Percentiles rank a stretch among this genome's conserved stretches.
These are phyloP conservation scores for Fragaria vesca DNA, from an alignment of 306 rosid species.

Conservation along the genomic window DNA sequence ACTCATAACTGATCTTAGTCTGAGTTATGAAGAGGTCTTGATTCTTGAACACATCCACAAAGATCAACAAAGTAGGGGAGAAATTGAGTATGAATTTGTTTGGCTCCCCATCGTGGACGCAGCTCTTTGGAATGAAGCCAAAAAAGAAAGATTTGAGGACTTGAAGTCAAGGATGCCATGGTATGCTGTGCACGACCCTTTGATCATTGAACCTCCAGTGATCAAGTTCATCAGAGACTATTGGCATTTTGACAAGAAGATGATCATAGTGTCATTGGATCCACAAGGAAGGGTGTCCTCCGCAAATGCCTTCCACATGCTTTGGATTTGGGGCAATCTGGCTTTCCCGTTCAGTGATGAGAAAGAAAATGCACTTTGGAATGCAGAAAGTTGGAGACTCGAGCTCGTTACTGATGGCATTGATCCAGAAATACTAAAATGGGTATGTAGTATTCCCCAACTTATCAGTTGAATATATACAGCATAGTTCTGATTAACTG, in stretches of 20 bases:
- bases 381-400: conserved; percentile 64
- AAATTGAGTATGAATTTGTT: conserved; percentile 57
- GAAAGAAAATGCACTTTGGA: conserved; percentile 68
- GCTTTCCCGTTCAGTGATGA: conserved; percentile 77
- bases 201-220: conserved; percentile 53
- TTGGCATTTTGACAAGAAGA: conserved; percentile 65
- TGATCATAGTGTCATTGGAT: conserved; percentile 73
- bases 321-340: conserved; percentile 80
- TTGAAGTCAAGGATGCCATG: conserved; percentile 63
- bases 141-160: conserved; percentile 39
- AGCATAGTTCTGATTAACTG: neutral
- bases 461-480: neutral
- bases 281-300: conserved; percentile 70
- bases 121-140: conserved; percentile 29
- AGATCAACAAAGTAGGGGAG: conserved; percentile 35
- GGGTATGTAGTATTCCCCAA: conserved; percentile 35
- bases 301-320: conserved; percentile 68
- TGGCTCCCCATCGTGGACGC: conserved; percentile 72
- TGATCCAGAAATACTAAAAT: conserved; percentile 43
- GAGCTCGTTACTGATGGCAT: conserved; percentile 63
- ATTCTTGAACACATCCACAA: conserved; percentile 48
- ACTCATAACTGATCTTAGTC: conserved; percentile 70
- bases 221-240: conserved; percentile 61
- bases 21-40: conserved; percentile 60
- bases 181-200: conserved; percentile 59